Conservation (phyloP, 805 yeast species). For the Pichia kluyveri region DNA sequence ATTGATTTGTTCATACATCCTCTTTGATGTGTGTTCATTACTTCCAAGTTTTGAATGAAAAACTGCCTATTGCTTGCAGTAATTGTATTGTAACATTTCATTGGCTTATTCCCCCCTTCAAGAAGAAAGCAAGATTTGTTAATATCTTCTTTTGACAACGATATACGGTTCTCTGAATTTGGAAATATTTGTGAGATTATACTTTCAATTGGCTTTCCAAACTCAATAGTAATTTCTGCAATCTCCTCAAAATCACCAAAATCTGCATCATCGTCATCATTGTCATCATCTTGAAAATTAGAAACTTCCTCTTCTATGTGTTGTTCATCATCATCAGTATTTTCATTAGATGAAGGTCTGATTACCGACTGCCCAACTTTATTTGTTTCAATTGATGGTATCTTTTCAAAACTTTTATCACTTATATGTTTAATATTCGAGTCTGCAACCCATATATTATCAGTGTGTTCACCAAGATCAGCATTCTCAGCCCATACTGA, state of each 20-base stretch:
- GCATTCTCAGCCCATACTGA: too few relatives aligned
- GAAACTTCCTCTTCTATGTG: conserved; percentile 7
- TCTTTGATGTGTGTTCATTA: conserved; percentile 15
- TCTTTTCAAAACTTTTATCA: too few relatives aligned
- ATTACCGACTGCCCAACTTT: too few relatives aligned
- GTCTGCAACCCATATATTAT: too few relatives aligned
- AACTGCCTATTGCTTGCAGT: conserved; percentile 7
- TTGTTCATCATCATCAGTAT: neutral
- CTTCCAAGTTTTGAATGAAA: conserved; percentile 3
- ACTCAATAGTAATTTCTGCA: neutral
- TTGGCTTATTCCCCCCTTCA: conserved; percentile 2
- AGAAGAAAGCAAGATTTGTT: neutral
- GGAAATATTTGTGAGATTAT: conserved; percentile 4
- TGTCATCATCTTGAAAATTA: conserved; percentile 1
- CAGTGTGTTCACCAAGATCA: too few relatives aligned
- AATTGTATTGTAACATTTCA: conserved; percentile 9
- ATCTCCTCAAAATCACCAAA: conserved; percentile 20
- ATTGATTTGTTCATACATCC: conserved; percentile 11
- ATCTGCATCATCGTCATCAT: conserved; percentile 7
- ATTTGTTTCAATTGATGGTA: too few relatives aligned
- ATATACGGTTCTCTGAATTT: neutral
- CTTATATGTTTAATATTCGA: too few relatives aligned
- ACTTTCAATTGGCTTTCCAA: conserved; percentile 5
- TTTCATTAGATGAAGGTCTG: neutral
- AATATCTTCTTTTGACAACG: neutral